Evolutionary conservation across 306 rosid species (phyloP).

Genomic region (Pachyrhizus erosus): DNA sequence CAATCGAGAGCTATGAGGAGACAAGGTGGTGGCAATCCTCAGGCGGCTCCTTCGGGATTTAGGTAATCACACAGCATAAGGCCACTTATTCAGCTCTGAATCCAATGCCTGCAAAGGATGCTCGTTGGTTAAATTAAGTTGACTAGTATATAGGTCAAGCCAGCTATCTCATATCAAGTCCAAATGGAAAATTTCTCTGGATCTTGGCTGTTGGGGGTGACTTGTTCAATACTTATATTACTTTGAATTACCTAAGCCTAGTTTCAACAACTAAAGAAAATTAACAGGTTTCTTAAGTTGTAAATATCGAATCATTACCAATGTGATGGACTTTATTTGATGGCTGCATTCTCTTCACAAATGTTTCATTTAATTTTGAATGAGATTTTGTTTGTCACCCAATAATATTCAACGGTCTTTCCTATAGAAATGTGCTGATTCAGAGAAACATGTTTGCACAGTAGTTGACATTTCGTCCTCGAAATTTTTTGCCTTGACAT

Average conservation of each 20-base stretch:
- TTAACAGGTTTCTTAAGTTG: slow-evolving; percentile 26
- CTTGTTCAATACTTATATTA: slow-evolving; percentile 24
- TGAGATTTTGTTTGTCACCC: neutral
- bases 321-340: slow-evolving; percentile 15
- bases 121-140: slow-evolving; percentile 37
- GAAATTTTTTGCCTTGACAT: neutral
- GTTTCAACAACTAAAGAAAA: slow-evolving; percentile 34
- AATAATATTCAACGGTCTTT: neutral
- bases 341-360: neutral
- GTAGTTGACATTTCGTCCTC: neutral
- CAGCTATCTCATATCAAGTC: slow-evolving; percentile 29
- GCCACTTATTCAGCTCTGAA: slow-evolving; percentile 27
- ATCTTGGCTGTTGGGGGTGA: slow-evolving; percentile 27
- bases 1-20: slow-evolving; percentile 76
- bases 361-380: neutral
- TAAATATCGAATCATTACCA: slow-evolving; percentile 42
- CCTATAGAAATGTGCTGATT: neutral
- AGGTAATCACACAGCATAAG: slow-evolving; percentile 52
- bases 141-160: slow-evolving; percentile 28
- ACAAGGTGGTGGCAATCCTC: slow-evolving; percentile 65
- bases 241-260: slow-evolving; percentile 24
- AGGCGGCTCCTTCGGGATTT: slow-evolving; percentile 79
- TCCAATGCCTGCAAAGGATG: slow-evolving; percentile 36
- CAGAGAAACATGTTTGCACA: neutral
- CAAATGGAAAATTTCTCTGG: slow-evolving; percentile 20